Percentiles rank a stretch among this genome's conserved stretches.
phyloP scores from a whole-genome alignment of 2,329 filamentous ascomycete genomes.

The Nemania sp. region DNA sequence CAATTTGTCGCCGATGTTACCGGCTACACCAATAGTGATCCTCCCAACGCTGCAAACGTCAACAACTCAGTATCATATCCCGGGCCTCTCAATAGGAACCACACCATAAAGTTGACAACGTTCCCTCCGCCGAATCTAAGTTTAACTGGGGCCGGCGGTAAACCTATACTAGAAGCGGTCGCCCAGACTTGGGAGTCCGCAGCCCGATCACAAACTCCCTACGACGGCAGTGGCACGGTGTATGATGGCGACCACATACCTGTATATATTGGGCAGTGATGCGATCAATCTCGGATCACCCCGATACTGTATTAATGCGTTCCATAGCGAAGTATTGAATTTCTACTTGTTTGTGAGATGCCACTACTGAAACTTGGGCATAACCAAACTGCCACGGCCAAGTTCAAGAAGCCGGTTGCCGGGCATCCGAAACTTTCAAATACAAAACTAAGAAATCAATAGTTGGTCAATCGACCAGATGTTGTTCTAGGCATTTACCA shows the following conservation, averaged over 20 bases:
- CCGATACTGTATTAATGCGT: too few species aligned
- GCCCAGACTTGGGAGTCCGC: constrained; percentile 38
- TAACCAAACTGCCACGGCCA: too few species aligned
- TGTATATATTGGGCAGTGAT: constrained; percentile 43
- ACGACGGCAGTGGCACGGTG: constrained; percentile 49
- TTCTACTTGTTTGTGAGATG: too few species aligned
- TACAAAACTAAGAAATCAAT: too few species aligned
- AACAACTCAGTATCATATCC: constrained; percentile 49
- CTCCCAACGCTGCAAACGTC: constrained; percentile 40
- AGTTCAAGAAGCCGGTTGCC: too few species aligned
- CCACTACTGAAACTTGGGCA: too few species aligned
- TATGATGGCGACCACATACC: constrained; percentile 48
- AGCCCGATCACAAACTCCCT: constrained; percentile 43
- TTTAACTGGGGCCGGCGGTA: constrained; percentile 48
- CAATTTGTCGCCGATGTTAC: constrained; percentile 61
- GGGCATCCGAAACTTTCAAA: too few species aligned
- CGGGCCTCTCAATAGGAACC: constrained; percentile 44
- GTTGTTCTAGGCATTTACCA: too few species aligned
- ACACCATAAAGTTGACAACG: constrained; percentile 36
- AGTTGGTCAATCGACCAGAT: too few species aligned
- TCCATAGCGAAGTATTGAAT: too few species aligned
- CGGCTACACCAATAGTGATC: constrained; percentile 52
- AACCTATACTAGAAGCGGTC: constrained; percentile 43
- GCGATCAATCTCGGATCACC: too few species aligned
- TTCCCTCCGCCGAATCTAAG: constrained; percentile 49